Evolutionary conservation across 2,329 filamentous ascomycete genomes (phyloP), one percentile per base, ranked within the genome.

Genomic region (Dactylellina sp.): DNA sequence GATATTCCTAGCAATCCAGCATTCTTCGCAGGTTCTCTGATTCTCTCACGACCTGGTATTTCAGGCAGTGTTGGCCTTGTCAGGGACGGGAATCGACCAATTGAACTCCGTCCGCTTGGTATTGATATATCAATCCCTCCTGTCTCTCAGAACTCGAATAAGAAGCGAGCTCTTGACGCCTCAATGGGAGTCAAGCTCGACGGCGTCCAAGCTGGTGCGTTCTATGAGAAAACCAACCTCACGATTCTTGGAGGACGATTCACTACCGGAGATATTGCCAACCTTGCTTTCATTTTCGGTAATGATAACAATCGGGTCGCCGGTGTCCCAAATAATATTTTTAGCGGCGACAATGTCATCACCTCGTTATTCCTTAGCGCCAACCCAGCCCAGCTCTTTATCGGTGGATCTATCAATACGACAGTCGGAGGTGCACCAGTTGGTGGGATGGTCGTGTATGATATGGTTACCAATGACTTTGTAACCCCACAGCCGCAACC

Each of bases 201-300:
- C 1, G 92, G 92, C 28, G 89, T 96, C n/a, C 84, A 89, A 20
- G 88, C 91, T 6, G 95, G 92, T 28, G 82, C 89, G 1, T 97
- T 96, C 79, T 92, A 96, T 80, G 86, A 86, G 40, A 84, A 85
- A 14, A 87, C 44, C 11, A 97, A 97, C 81, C 85, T 96, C 65
- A 98, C 95, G 0, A 87, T 98, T 40, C 84, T 98, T 25, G 95
- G 89, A 53, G 95, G 95, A 0, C 92, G 93, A 78, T 99, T 99
- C 80, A 86, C 87, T 6, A 87, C 93, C 77, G 88, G 89, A 2
- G 84, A 85, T 3, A 85, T 97, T 72, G 85, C 92, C 76, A 98
- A 97, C 78, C 83, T 99, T 14, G 84, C 90, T 39, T 87, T 99
- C 76, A 87, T 98, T 75, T 91, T 97, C 80, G 89, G 89, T 46